phyloP scores from a whole-genome alignment of 805 yeast genomes.

The Yarrowia sp. region DNA sequence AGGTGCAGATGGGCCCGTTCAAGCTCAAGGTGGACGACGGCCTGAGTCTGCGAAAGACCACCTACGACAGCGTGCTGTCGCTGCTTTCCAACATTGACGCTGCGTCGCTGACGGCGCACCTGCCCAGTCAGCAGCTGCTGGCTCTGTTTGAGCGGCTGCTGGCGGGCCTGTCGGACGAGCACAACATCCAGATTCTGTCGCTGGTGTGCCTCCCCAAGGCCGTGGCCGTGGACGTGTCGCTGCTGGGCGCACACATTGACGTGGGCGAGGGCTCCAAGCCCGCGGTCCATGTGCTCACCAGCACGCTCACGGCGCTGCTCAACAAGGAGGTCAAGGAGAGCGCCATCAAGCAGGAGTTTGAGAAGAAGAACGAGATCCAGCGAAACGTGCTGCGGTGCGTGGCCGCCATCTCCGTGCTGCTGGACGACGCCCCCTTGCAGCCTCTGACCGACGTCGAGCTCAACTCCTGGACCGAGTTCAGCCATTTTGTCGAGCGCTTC shows the following conservation, averaged over 20 bases:
- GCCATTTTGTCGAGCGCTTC: slow-evolving; percentile 7
- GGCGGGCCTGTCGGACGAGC: slow-evolving; percentile 65
- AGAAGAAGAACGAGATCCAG: slow-evolving; percentile 57
- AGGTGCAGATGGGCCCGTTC: slow-evolving; percentile 85
- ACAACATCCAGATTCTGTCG: slow-evolving; percentile 63
- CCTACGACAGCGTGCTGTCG: slow-evolving; percentile 64
- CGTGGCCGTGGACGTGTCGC: slow-evolving; percentile 4
- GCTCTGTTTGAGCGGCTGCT: slow-evolving; percentile 55
- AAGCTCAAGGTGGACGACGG: slow-evolving; percentile 84
- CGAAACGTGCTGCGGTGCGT: slow-evolving; percentile 27
- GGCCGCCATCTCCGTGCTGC: neutral
- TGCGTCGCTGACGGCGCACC: slow-evolving; percentile 46
- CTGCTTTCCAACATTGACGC: slow-evolving; percentile 57
- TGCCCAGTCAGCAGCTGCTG: slow-evolving; percentile 47
- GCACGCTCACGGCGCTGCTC: slow-evolving; percentile 11
- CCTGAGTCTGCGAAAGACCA: slow-evolving; percentile 70
- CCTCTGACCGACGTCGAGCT: slow-evolving; percentile 29
- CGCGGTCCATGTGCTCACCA: slow-evolving; percentile 6
- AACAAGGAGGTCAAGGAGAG: slow-evolving; percentile 55
- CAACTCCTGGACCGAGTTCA: slow-evolving; percentile 34
- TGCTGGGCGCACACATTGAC: slow-evolving; percentile 12
- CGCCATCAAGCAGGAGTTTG: slow-evolving; percentile 73
- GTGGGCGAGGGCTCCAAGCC: slow-evolving; percentile 16
- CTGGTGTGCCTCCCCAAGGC: slow-evolving; percentile 53
- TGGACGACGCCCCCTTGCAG: slow-evolving; percentile 8